phyloP scores from a whole-genome alignment of 2,329 filamentous ascomycete genomes.

The Trichoderma atrobrunneum region DNA sequence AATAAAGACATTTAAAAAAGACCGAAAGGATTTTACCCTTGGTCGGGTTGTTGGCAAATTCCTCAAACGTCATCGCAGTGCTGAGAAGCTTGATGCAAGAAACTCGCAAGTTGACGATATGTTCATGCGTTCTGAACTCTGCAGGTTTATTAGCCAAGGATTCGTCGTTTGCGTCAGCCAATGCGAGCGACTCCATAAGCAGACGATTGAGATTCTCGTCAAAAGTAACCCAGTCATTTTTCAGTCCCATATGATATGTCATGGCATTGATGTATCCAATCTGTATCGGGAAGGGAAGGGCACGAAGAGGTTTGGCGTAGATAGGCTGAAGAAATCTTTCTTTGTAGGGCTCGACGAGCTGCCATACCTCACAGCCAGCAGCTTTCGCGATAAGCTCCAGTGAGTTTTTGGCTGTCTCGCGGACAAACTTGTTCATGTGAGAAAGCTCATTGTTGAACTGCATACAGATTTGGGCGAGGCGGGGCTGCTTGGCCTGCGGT shows the following conservation, averaged over 20 bases:
- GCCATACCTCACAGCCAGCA: slow-evolving; percentile 74
- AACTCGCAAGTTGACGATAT: slow-evolving; percentile 86
- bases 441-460: slow-evolving; percentile 85
- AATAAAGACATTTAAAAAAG: slow-evolving; percentile 97
- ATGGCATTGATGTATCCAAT: slow-evolving; percentile 98
- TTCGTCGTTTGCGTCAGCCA: slow-evolving; percentile 94
- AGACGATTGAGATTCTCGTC: slow-evolving; percentile 88
- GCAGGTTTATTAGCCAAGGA: slow-evolving; percentile 86
- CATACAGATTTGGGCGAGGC: slow-evolving; percentile 74
- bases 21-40: slow-evolving; percentile 79
- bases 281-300: slow-evolving; percentile 88
- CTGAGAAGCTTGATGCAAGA: slow-evolving; percentile 91
- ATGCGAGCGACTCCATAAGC: slow-evolving; percentile 86
- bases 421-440: slow-evolving; percentile 94
- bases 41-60: slow-evolving; percentile 71
- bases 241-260: slow-evolving; percentile 88
- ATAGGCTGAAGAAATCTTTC: slow-evolving; percentile 87
- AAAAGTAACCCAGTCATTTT: slow-evolving; percentile 84
- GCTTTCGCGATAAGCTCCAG: slow-evolving; percentile 79
- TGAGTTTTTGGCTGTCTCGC: slow-evolving; percentile 78
- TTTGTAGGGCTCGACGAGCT: slow-evolving; percentile 85
- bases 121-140: slow-evolving; percentile 93
- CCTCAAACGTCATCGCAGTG: slow-evolving; percentile 88
- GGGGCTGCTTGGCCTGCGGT: slow-evolving; percentile 49
- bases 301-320: slow-evolving; percentile 90